A percentile compares a stretch with the other conserved stretches of the same genome.
Conservation (phyloP, 768 basidiomycete species). For the Chalciporus chontae region DNA sequence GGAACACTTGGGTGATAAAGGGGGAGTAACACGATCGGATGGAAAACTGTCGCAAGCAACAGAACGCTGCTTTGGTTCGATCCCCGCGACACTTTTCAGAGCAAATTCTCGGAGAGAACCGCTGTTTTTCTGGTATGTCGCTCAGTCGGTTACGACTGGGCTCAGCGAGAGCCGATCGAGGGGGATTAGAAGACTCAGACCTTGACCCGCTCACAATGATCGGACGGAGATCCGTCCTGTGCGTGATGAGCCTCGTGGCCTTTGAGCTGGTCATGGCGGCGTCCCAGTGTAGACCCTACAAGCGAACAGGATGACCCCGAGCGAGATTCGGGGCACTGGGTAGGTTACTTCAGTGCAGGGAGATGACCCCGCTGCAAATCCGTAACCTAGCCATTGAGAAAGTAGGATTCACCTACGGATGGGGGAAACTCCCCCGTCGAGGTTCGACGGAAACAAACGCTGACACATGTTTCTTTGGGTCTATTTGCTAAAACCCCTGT, state of each 20-base stretch:
- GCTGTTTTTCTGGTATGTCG: conserved; percentile 66
- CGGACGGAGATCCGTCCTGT: conserved; percentile 38
- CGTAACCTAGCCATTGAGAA: too few species aligned
- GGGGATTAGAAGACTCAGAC: conserved; percentile 73
- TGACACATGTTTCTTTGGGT: too few species aligned
- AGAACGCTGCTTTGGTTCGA: conserved; percentile 31
- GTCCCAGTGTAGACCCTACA: neutral
- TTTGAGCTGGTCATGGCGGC: conserved; percentile 41
- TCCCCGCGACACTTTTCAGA: conserved; percentile 56
- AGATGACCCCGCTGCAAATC: too few species aligned
- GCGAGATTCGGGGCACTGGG: too few species aligned
- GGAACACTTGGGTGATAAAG: neutral
- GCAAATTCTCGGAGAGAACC: conserved; percentile 8
- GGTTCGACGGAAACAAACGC: too few species aligned
- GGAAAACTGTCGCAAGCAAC: too few species aligned
- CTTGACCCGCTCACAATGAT: conserved; percentile 72
- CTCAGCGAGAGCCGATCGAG: conserved; percentile 61
- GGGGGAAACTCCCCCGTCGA: too few species aligned
- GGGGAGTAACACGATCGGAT: neutral
- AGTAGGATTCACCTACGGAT: too few species aligned
- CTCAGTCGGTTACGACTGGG: conserved; percentile 53
- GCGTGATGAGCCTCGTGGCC: conserved; percentile 66
- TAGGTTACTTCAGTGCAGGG: too few species aligned
- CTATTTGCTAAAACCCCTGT: too few species aligned
- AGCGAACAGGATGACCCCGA: too few species aligned